Base-by-base conservation (phyloP, 495 filamentous ascomycete genomes). In the Terfezia claveryi region DNA sequence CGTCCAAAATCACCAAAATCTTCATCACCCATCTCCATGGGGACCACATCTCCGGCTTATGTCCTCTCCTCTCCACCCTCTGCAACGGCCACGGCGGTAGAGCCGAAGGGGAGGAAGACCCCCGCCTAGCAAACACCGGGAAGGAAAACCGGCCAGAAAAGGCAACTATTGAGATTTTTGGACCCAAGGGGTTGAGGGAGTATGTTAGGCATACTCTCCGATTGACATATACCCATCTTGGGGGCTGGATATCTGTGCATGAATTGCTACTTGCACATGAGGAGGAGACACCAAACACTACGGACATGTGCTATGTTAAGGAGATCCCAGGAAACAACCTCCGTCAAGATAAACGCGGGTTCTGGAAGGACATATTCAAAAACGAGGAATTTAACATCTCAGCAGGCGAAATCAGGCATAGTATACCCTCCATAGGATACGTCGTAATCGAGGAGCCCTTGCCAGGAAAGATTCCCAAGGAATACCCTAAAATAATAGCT, bases 21-120 rank as follows among this genome's bases (percentile, higher is more conserved):
- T 63, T 63, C 51, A 62, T 63, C 38, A 63, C 61, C 4, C 61
- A 63, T 23, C 56, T 63, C 27, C 61, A 63, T 41, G 61, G 61
- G 50, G 61, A 63, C 49, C 61, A 63, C 52, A 23, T 63, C 49
- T 63, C 63, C 14, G 61, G 61, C 7, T 52, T 63, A 10, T 58
- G 54, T n/a, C 61, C 61, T 6, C 54, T 63, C 6, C 60, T 63
- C 23, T 20, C 54, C 46, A 63, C 60, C 7, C 44, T 63, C 49
- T 55, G 62, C 53, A 63, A 63, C 38, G 60, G 61, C 38, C 51
- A 53, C 10, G 61, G 61, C 5, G 61, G 61, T 8, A 20, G 2
- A n/a, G 23, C 27, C 5, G 41, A 46, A 14, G 49, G 56, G 7
- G 55, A 53, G 23, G 55, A 58, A 20, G 60, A 62, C 17, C 56